These are phyloP conservation scores for Xylariaceae sp. DNA, from an alignment of 2,329 filamentous ascomycete species.

Conservation along the genomic window DNA sequence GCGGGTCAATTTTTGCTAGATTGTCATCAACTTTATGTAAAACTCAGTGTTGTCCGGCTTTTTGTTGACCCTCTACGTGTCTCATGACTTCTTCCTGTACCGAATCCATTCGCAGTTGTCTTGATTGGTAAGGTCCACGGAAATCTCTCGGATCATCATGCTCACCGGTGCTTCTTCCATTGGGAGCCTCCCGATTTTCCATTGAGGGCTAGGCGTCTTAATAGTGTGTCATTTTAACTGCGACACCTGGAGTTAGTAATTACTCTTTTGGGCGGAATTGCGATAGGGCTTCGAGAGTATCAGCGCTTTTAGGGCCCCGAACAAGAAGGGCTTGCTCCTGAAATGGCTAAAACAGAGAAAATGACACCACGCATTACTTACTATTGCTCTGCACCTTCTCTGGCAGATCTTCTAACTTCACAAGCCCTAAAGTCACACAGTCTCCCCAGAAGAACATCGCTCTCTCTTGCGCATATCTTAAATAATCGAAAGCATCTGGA, in stretches of 20 bases:
- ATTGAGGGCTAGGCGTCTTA: neutral
- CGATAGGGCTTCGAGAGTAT: neutral
- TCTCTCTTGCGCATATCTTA: constrained; percentile 87
- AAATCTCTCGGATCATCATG: neutral
- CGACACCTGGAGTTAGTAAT: constrained; percentile 5
- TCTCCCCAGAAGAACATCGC: constrained; percentile 97
- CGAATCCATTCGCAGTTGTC: neutral
- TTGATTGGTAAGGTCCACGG: neutral
- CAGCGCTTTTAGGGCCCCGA: neutral
- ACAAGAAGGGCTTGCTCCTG: neutral
- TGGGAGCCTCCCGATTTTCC: neutral
- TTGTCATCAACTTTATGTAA: constrained; percentile 12
- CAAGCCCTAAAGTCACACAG: constrained; percentile 75
- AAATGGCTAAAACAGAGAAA: neutral
- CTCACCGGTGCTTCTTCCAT: neutral
- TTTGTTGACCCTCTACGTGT: neutral
- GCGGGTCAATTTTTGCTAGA: neutral
- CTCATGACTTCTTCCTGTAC: neutral
- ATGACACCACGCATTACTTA: constrained; percentile 71
- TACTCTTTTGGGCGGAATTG: neutral
- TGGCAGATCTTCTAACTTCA: constrained; percentile 78
- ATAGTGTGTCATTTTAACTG: constrained; percentile 19
- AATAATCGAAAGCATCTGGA: constrained; percentile 83
- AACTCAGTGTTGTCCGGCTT: too few species aligned
- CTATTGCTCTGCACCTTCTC: constrained; percentile 66